A percentile compares a stretch with the other conserved stretches of the same genome.
Conservation (phyloP, 352 stramenopile species). For the Pythium coloratum region DNA sequence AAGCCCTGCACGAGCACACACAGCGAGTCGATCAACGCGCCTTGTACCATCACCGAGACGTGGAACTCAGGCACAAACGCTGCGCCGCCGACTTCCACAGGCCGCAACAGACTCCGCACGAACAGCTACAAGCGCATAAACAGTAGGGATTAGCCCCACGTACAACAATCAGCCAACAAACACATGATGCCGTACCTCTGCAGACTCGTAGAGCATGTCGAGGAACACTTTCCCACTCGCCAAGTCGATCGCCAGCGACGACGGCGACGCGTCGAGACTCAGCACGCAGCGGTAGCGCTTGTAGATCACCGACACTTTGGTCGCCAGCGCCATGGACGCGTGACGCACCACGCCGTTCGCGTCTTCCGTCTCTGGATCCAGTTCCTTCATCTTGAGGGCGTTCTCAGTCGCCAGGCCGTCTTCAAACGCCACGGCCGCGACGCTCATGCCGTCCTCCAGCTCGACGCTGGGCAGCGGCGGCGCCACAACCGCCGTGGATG, state of each 20-base stretch:
- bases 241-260: conserved; percentile 80
- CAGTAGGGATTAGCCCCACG: not conserved
- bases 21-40: conserved; percentile 72
- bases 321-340: conserved; percentile 46
- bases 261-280: conserved; percentile 84
- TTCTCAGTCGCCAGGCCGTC: not conserved
- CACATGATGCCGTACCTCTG: conserved; percentile 36
- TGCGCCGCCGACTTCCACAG: conserved; percentile 50
- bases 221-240: conserved; percentile 71
- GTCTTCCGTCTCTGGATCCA: conserved; percentile 5
- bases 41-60: conserved; percentile 82
- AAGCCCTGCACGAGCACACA: conserved; percentile 84
- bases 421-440: conserved; percentile 48
- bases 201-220: conserved; percentile 77
- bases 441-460: conserved; percentile 71
- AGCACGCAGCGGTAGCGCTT: conserved; percentile 79
- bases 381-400: not conserved
- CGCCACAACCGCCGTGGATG: not conserved
- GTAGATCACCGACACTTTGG: conserved; percentile 62
- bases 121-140: conserved; percentile 51
- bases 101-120: conserved; percentile 60
- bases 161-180: not conserved
- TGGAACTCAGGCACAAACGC: conserved; percentile 69
- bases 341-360: conserved; percentile 5
- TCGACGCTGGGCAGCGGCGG: conserved; percentile 30